Conservation (phyloP, 2,329 filamentous ascomycete genomes). For the Hypomyces perniciosus region DNA sequence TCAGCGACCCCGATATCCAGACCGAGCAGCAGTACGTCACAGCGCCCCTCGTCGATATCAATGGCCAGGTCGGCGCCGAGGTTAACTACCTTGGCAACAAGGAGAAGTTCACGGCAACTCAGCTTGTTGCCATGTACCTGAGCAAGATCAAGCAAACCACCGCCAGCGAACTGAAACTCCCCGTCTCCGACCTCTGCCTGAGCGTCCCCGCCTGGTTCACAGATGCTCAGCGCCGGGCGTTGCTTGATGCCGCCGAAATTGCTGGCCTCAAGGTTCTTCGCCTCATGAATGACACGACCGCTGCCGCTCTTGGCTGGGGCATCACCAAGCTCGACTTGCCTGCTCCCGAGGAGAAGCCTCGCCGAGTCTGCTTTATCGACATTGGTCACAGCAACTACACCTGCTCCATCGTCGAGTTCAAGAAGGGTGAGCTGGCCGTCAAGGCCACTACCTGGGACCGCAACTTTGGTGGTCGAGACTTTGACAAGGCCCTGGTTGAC, state of each 20-base stretch:
- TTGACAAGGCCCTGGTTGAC: slow-evolving; percentile 90
- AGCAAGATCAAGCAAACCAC: slow-evolving; percentile 91
- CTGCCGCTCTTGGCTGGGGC: slow-evolving; percentile 90
- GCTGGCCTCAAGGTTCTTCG: slow-evolving; percentile 88
- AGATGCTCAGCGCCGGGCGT: slow-evolving; percentile 79
- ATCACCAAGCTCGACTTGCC: slow-evolving; percentile 97
- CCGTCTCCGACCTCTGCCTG: slow-evolving; percentile 88
- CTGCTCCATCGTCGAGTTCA: slow-evolving; percentile 89
- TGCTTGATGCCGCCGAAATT: slow-evolving; percentile 89
- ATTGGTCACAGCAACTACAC: slow-evolving; percentile 97
- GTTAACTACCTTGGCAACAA: slow-evolving; percentile 91
- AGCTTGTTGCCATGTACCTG: slow-evolving; percentile 91
- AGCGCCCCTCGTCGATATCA: slow-evolving; percentile 77
- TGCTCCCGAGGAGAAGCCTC: slow-evolving; percentile 80
- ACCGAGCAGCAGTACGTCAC: slow-evolving; percentile 90
- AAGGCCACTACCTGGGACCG: slow-evolving; percentile 90
- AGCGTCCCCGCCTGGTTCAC: slow-evolving; percentile 97
- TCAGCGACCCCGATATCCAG: slow-evolving; percentile 86
- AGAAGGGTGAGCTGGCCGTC: slow-evolving; percentile 91
- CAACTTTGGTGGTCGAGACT: slow-evolving; percentile 95
- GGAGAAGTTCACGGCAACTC: slow-evolving; percentile 88
- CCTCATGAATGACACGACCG: slow-evolving; percentile 96
- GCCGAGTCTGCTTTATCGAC: slow-evolving; percentile 86
- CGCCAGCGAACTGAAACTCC: slow-evolving; percentile 78
- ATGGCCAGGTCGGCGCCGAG: slow-evolving; percentile 92